Conservation (phyloP, 78 protist species). For the Protostelium mycophagum region DNA sequence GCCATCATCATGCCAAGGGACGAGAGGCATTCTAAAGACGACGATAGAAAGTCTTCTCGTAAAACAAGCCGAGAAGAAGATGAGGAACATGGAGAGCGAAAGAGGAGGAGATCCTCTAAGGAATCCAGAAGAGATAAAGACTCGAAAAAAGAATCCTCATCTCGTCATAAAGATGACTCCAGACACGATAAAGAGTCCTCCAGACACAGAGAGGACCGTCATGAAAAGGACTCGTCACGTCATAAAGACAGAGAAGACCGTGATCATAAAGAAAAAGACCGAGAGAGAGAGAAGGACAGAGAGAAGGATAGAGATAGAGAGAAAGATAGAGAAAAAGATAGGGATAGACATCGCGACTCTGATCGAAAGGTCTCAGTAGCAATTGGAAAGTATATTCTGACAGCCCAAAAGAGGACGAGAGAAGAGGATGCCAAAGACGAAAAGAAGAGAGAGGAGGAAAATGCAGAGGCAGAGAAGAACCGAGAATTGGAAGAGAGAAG, state of each 20-base stretch:
- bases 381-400: neutral
- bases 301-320: conserved; percentile 3
- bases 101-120: conserved; percentile 12
- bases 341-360: too few relatives aligned
- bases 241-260: conserved; percentile 8
- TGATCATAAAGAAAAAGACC: neutral
- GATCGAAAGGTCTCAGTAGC: conserved; percentile 5
- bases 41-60: neutral
- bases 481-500: conserved; percentile 57
- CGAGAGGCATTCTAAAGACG: neutral
- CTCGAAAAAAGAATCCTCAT: neutral
- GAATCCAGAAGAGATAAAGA: conserved; percentile 15
- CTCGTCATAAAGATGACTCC: conserved; percentile 20
- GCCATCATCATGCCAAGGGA: too few relatives aligned
- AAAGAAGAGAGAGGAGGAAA: conserved; percentile 20
- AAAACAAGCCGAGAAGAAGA: neutral
- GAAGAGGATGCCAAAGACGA: conserved; percentile 4
- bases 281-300: conserved; percentile 1
- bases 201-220: neutral
- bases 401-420: neutral
- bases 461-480: conserved; percentile 16
- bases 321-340: conserved; percentile 1
- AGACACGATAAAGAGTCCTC: conserved; percentile 10
- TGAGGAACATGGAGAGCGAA: neutral
- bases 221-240: conserved; percentile 18